Evolutionary conservation across 176 grass and related monocot species (phyloP).

Genomic region (Poa annua): DNA sequence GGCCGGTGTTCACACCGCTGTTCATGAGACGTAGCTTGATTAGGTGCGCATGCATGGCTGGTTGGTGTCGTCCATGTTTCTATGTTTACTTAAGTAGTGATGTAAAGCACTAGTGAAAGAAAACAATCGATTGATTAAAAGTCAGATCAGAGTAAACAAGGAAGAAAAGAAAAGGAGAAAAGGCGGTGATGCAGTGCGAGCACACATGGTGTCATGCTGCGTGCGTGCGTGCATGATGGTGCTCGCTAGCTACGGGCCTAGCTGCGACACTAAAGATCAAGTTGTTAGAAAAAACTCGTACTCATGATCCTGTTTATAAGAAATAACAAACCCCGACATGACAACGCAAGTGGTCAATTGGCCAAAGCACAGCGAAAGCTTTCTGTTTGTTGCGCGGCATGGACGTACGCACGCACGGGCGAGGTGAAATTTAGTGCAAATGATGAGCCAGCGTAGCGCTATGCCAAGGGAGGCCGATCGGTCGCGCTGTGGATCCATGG

Average conservation of each 20-base stretch:
- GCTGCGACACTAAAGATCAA: neutral
- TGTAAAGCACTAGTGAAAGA: neutral
- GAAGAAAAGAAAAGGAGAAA: neutral
- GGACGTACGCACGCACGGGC: no score
- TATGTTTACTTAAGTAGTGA: neutral
- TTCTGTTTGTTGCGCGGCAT: no score
- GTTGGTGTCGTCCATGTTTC: neutral
- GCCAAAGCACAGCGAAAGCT: no score
- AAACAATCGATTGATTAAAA: neutral
- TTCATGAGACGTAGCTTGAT: neutral
- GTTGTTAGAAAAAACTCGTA: neutral
- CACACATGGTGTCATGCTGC: constrained; percentile 55
- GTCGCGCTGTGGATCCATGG: no score
- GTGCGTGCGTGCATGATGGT: neutral
- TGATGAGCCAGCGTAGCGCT: no score
- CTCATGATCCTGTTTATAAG: no score
- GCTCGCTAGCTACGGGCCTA: neutral
- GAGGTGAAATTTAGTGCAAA: no score
- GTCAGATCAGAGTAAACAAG: neutral
- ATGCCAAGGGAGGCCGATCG: no score
- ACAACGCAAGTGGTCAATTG: no score
- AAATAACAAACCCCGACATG: no score
- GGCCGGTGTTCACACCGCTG: neutral
- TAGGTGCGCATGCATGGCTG: neutral
- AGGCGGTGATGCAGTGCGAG: neutral